Base-by-base conservation (phyloP, 2,329 filamentous ascomycete genomes). In the Bipolaris victoriae region DNA sequence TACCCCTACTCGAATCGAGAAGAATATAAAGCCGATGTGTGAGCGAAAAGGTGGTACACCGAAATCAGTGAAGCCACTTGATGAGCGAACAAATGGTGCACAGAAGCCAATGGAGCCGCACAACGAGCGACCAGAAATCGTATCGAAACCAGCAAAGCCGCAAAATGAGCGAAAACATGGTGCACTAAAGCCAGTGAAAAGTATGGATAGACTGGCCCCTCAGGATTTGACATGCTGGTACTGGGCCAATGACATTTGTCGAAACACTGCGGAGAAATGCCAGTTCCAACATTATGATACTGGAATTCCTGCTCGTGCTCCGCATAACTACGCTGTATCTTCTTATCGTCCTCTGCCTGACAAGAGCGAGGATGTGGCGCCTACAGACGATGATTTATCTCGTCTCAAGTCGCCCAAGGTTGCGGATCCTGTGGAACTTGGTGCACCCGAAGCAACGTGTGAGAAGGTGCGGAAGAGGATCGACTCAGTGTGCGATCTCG, bases 161-260 rank as follows among this genome's bases (percentile, higher is more conserved):
- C 29, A 5, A 10, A 13, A 31, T 5, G 29, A 31, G 29, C 29
- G 29, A 9, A 31, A 11, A 31, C 1, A 13, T 10, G 10, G 29
- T 31, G 3, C 3, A 11, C 29, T 13, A 13, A 31, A 31, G 10
- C 10, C 29, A 31, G 29, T 31, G 29, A 24, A 6, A 10, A 52
- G 13, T 9, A 31, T 3, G 24, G 43, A 44, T 15, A 10, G 7
- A n/a, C 5, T 46, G 33, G 22, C 5, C 1, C 44, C 46, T 13
- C 16, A 33, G 5, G 46, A 55, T 5, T 15, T 65, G 16, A 73
- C 69, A 7, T 74, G 71, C 37, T 65, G 41, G 47, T 67, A 52
- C 24, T 75, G 68, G 66, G 55, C 36, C 9, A 33, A 60, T 7
- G 24, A 26, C 2, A 40, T 7, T 1, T 70, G 65, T 37, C 41